phyloP scores from a whole-genome alignment of 257 asterid species.

The Voacanga thouarsii region DNA sequence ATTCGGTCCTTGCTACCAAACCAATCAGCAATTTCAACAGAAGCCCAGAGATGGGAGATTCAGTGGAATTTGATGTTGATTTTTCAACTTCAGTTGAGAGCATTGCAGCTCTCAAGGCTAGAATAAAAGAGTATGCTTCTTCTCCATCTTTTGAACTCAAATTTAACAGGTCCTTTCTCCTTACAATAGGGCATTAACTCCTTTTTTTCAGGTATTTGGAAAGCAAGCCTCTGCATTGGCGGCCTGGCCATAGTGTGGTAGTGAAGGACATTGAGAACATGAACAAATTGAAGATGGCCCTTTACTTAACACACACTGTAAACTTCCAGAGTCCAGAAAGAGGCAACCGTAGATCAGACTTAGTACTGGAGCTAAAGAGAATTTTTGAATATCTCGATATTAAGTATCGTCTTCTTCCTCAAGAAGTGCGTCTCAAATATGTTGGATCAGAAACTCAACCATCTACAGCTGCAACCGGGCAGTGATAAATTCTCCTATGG shows the following conservation, averaged over 20 bases:
- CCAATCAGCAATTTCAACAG: constrained; percentile 60
- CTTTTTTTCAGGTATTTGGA: constrained; percentile 55
- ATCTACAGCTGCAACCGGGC: not conserved
- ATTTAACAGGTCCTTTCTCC: not conserved
- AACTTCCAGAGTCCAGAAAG: constrained; percentile 56
- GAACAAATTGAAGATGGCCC: constrained; percentile 55
- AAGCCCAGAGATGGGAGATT: constrained; percentile 74
- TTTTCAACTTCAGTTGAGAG: constrained; percentile 66
- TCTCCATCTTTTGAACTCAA: not conserved
- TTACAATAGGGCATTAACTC: not conserved
- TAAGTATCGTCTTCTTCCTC: constrained; percentile 57
- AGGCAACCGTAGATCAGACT: constrained; percentile 51
- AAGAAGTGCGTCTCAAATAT: constrained; percentile 43
- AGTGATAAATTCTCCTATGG: not conserved
- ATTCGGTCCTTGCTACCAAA: constrained; percentile 50
- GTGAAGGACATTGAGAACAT: constrained; percentile 61
- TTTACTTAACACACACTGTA: constrained; percentile 56
- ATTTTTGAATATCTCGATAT: constrained; percentile 55
- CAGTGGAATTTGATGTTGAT: constrained; percentile 71
- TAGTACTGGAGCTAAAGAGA: constrained; percentile 52
- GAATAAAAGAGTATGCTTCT: constrained; percentile 51
- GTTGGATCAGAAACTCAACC: constrained; percentile 15
- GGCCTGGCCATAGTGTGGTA: constrained; percentile 48
- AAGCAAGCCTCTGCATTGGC: constrained; percentile 68
- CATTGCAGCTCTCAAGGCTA: constrained; percentile 56